These are phyloP conservation scores for Cryphonectria naterciae DNA, from an alignment of 2,329 filamentous ascomycete genomes.

Conservation along the genomic window DNA sequence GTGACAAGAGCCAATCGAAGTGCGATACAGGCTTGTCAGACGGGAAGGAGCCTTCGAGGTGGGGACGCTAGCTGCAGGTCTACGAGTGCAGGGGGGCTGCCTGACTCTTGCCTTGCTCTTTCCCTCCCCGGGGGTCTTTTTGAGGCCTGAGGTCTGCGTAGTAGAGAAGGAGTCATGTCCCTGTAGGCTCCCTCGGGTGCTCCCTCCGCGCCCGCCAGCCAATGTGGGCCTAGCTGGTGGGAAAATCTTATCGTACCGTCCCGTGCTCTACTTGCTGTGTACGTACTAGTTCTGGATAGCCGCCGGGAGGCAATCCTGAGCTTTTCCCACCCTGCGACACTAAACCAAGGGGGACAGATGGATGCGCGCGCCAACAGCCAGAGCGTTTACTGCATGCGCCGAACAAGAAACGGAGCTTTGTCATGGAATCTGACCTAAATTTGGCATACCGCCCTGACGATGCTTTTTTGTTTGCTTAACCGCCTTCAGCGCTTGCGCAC, in stretches of 20 bases:
- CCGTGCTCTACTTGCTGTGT: constrained; percentile 4
- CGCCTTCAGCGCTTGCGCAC: constrained; percentile 17
- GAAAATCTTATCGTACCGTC: constrained; percentile 1
- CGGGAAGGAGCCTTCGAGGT: constrained; percentile 21
- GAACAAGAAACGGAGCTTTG: not conserved
- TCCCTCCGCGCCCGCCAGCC: constrained; percentile 5
- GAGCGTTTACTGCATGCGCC: not conserved
- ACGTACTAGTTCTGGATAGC: constrained; percentile 3
- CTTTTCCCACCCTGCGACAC: not conserved
- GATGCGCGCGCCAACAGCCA: constrained; percentile 17
- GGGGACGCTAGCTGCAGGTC: not conserved
- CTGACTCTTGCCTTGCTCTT: not conserved
- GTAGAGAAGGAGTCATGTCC: not conserved
- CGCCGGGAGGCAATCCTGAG: constrained; percentile 4
- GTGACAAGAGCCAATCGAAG: constrained; percentile 18
- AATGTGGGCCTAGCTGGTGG: not conserved
- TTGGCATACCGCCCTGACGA: constrained; percentile 15
- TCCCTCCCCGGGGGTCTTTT: not conserved
- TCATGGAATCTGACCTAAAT: constrained; percentile 17
- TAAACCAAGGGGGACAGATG: not conserved
- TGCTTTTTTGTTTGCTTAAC: not conserved
- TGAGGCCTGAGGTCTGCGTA: not conserved
- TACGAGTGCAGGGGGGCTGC: not conserved
- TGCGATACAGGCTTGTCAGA: constrained; percentile 19
- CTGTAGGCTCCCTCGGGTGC: not conserved